Evolutionary conservation across 176 grass and related monocot genomes (phyloP).

Genomic region (Phyllostachys edulis): DNA sequence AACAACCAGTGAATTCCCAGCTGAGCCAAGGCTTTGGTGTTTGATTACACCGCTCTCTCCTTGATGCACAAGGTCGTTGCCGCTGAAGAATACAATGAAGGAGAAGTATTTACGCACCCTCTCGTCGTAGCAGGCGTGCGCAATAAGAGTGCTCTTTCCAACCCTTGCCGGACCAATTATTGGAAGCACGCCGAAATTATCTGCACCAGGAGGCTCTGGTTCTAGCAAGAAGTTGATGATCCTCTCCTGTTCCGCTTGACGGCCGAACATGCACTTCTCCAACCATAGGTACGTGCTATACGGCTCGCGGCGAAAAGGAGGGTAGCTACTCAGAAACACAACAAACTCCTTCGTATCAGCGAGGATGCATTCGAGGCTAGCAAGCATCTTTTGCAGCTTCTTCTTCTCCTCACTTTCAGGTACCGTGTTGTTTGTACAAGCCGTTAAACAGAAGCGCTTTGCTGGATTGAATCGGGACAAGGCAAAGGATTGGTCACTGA

Average conservation of each 20-base stretch:
- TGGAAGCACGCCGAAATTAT: constrained; percentile 18
- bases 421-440: neutral
- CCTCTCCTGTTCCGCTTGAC: constrained; percentile 18
- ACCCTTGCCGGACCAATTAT: neutral
- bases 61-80: neutral
- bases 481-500: neutral
- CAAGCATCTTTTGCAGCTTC: neutral
- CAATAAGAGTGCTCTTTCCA: constrained; percentile 46
- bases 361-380: neutral
- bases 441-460: neutral
- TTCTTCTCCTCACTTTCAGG: no score
- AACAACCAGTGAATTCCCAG: neutral
- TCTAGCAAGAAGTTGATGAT: constrained; percentile 22
- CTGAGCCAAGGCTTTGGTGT: neutral
- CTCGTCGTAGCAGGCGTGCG: constrained; percentile 33
- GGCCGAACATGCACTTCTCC: constrained; percentile 33
- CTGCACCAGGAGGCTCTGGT: neutral
- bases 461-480: neutral
- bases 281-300: neutral
- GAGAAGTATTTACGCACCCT: constrained; percentile 4
- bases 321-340: constrained; percentile 9
- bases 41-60: neutral
- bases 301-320: neutral
- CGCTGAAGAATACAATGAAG: neutral
- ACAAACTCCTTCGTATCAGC: constrained; percentile 11